Evolutionary conservation across 345 rosid genomes (phyloP), one percentile per base, ranked within the genome.

Genomic region (Lumnitzera racemosa): DNA sequence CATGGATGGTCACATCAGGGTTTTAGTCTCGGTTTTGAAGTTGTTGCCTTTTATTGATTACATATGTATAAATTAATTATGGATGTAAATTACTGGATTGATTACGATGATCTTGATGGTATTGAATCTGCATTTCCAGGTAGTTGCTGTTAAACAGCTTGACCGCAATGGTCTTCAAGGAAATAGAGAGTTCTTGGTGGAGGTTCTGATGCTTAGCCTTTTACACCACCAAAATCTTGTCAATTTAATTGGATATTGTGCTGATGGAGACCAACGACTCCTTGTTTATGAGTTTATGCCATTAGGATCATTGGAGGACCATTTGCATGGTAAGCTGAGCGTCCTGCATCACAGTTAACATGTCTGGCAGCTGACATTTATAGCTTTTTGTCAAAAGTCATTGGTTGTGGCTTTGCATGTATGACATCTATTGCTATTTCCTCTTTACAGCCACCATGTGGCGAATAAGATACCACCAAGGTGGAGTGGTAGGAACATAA

Each of bases 171-270:
- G 98, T 54, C 83, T 92, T 59, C 98, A 92, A 80, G 98, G 98
- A 49, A 92, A 92, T 74, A 73, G 96, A 72, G 98, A 92, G 62
- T 92, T 92, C 67, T 80, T 92, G 50, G 98, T 92, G 59, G 98
- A 92, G 77, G 98, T 92, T 66, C 91, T 92, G 59, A 92, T 92
- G 98, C 94, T 92, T 61, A 92, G 98, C 70, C 96, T 92, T 72
- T 87, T 92, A 65, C 96, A 92, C 78, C 98, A 92, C 65, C 80
- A 81, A n/a, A 92, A 92, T 78, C 90, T 92, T 15, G 95, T 92
- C 74, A 92, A 64, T 73, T 79, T 92, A 61, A 92, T 92, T 58
- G 98, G 98, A 55, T 90, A 92, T 72, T 92, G 98, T 70, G 98
- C 98, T 59, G 98, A 92, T 72, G 98, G 97, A 50, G 97, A 92